Conservation (phyloP, 148 eudicot species). For the Rhododendron simsii region DNA sequence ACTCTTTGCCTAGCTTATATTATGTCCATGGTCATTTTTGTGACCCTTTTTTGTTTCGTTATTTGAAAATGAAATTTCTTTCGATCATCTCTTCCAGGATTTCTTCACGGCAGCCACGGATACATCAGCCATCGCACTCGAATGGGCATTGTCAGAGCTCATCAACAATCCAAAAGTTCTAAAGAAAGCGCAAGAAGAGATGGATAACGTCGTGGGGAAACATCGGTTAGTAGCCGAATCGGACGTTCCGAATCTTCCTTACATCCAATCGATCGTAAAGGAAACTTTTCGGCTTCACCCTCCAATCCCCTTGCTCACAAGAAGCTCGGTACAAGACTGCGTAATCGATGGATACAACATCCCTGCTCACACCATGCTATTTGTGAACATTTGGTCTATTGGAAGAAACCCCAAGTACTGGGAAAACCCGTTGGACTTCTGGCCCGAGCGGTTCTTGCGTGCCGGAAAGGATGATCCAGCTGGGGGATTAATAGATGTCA, state of each 20-base stretch:
- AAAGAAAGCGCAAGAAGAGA: conserved; percentile 16
- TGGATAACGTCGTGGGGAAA: conserved; percentile 13
- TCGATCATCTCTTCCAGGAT: conserved; percentile 4
- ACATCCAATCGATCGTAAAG: conserved; percentile 17
- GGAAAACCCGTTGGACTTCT: conserved; percentile 24
- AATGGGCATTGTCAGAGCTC: conserved; percentile 17
- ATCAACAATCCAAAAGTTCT: conserved; percentile 20
- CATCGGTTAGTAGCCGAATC: conserved; percentile 12
- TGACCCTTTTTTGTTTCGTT: too few species aligned
- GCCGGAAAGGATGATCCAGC: not conserved
- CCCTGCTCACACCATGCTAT: conserved; percentile 18
- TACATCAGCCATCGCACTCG: conserved; percentile 14
- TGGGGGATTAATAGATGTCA: conserved; percentile 9
- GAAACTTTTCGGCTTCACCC: conserved; percentile 27
- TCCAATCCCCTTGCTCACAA: conserved; percentile 17
- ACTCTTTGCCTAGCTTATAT: too few species aligned
- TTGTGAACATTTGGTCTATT: conserved; percentile 28
- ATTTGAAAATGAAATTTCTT: too few species aligned
- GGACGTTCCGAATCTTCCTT: conserved; percentile 6
- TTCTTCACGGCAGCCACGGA: conserved; percentile 22
- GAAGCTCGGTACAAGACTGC: conserved; percentile 19
- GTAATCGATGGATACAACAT: conserved; percentile 20
- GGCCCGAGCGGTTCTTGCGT: conserved; percentile 23
- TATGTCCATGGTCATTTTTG: too few species aligned
- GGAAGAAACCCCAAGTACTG: conserved; percentile 19